Conservation (phyloP, 805 yeast species). For the Gaillardinia entomophila region DNA sequence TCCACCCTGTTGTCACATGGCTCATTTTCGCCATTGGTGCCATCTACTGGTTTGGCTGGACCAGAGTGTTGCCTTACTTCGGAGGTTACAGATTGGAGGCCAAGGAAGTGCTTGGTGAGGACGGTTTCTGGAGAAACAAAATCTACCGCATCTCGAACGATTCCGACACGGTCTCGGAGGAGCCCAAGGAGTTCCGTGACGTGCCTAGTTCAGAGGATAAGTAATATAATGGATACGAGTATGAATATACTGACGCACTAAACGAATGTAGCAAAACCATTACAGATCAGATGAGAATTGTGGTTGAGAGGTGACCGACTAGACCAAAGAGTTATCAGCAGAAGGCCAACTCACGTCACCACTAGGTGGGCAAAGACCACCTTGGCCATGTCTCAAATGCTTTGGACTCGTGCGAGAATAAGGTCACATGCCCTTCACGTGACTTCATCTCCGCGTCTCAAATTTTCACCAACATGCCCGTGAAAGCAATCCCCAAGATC, state of each 20-base stretch:
- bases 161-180: neutral
- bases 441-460: neutral
- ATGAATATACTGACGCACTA: too few relatives aligned
- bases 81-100: slow-evolving; percentile 48
- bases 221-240: too few relatives aligned
- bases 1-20: slow-evolving; percentile 80
- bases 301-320: too few relatives aligned
- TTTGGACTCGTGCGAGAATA: too few relatives aligned
- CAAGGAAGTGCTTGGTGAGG: slow-evolving; percentile 53
- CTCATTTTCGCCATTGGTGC: slow-evolving; percentile 65
- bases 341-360: too few relatives aligned
- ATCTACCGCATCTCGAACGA: slow-evolving; percentile 35
- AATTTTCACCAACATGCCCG: slow-evolving; percentile 34
- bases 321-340: too few relatives aligned
- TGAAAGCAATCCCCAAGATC: slow-evolving; percentile 52
- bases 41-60: slow-evolving; percentile 63
- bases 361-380: too few relatives aligned
- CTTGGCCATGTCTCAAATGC: too few relatives aligned
- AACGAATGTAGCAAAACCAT: too few relatives aligned
- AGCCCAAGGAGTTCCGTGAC: neutral
- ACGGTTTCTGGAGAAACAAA: slow-evolving; percentile 69
- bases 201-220: too few relatives aligned
- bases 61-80: slow-evolving; percentile 47
- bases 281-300: too few relatives aligned
- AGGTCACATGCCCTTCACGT: too few relatives aligned